Conservation (phyloP, 2,329 filamentous ascomycete genomes). For the Leptographium procerum region DNA sequence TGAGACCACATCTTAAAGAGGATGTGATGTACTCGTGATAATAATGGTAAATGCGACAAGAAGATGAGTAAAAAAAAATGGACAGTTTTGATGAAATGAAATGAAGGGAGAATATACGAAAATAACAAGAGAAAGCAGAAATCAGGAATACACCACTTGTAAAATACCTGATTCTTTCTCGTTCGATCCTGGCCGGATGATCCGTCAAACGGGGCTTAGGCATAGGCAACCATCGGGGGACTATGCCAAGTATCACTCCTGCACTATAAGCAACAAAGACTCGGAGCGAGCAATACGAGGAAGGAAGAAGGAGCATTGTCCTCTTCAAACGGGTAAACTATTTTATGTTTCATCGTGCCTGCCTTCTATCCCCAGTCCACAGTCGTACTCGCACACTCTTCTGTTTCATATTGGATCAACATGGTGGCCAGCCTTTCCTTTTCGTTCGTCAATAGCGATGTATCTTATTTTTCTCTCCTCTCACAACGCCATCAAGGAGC, state of each 20-base stretch:
- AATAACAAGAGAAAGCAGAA: background rate
- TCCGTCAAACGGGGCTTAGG: background rate
- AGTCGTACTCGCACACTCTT: background rate
- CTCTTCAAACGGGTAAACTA: background rate
- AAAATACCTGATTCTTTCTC: background rate
- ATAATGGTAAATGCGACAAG: background rate
- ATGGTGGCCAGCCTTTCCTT: background rate
- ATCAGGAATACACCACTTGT: too few species aligned
- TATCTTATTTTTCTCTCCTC: too few species aligned
- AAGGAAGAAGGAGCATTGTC: background rate
- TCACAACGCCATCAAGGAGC: too few species aligned
- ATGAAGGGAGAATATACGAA: background rate
- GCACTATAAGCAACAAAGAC: background rate
- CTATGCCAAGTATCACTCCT: background rate
- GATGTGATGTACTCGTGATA: background rate
- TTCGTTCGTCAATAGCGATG: background rate
- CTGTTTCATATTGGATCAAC: background rate
- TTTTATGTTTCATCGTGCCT: background rate
- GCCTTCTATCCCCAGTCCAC: background rate
- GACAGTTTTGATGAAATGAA: background rate
- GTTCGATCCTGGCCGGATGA: background rate
- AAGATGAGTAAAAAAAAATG: background rate
- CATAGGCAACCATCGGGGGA: background rate
- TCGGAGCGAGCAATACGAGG: too few species aligned
- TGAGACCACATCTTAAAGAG: slow-evolving; percentile 5